Evolutionary conservation across 768 basidiomycete genomes (phyloP).

Genomic region (Amanita fuliginea): DNA sequence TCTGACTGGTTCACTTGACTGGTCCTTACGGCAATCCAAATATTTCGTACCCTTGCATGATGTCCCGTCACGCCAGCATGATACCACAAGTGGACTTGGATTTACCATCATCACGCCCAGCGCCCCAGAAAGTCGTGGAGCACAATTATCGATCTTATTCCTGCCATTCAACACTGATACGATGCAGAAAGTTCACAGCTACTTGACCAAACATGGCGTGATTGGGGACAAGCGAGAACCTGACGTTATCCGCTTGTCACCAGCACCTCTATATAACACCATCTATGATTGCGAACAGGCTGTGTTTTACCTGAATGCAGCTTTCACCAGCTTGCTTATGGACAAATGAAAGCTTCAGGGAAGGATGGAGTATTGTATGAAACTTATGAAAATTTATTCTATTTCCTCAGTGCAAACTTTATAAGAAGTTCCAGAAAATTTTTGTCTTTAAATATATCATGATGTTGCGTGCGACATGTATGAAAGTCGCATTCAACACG

Average conservation of each 20-base stretch:
- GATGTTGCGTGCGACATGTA: constrained; percentile 39
- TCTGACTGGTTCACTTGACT: constrained; percentile 66
- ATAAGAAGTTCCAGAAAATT: constrained; percentile 35
- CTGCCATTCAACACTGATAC: constrained; percentile 45
- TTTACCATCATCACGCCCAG: constrained; percentile 93
- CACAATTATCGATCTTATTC: constrained; percentile 82
- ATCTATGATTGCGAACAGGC: constrained; percentile 67
- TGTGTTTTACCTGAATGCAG: constrained; percentile 52
- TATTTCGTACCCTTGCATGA: constrained; percentile 46
- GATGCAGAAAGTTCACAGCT: constrained; percentile 63
- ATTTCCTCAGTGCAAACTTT: not conserved
- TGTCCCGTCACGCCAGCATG: constrained; percentile 15
- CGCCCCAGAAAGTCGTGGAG: constrained; percentile 57
- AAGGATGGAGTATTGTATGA: not conserved
- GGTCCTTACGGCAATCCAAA: constrained; percentile 44
- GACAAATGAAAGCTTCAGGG: not conserved
- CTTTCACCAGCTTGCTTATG: constrained; percentile 22
- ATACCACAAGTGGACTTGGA: constrained; percentile 20
- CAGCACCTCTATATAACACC: constrained; percentile 81
- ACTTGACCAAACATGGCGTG: constrained; percentile 59
- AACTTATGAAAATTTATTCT: not conserved
- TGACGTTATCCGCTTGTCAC: constrained; percentile 84
- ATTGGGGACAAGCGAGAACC: constrained; percentile 89
- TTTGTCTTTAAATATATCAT: constrained; percentile 33
- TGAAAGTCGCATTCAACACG: constrained; percentile 23